Conservation (phyloP, 768 basidiomycete species). For the Podaxis sp. region DNA sequence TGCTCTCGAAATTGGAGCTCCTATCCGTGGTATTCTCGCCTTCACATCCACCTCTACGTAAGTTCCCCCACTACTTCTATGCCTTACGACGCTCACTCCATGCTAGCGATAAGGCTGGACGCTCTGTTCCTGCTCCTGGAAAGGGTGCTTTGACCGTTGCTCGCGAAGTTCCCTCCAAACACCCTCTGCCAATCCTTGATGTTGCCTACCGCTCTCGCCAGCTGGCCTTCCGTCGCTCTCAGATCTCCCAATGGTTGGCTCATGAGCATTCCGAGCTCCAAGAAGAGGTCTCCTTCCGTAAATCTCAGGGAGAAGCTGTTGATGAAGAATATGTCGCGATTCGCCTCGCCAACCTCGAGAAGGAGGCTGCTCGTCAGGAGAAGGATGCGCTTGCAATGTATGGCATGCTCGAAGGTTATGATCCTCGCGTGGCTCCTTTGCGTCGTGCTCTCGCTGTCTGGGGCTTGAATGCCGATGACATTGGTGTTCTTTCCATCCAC, state of each 20-base stretch:
- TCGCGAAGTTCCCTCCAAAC: constrained; percentile 75
- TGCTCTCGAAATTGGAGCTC: constrained; percentile 89
- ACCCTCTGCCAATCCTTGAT: constrained; percentile 77
- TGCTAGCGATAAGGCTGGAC: constrained; percentile 92
- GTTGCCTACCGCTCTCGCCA: constrained; percentile 90
- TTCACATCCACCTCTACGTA: constrained; percentile 97
- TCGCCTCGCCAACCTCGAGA: constrained; percentile 81
- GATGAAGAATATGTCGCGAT: constrained; percentile 70
- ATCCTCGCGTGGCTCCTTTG: constrained; percentile 84
- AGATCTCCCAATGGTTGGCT: constrained; percentile 91
- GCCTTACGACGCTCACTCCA: not conserved
- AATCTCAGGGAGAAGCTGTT: constrained; percentile 42
- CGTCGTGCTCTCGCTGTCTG: constrained; percentile 96
- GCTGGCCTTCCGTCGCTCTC: constrained; percentile 89
- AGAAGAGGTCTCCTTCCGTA: constrained; percentile 66
- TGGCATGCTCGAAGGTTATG: constrained; percentile 89
- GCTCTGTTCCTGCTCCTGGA: constrained; percentile 96
- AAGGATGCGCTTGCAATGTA: constrained; percentile 89
- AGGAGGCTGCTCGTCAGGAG: constrained; percentile 89
- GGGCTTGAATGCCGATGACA: constrained; percentile 90
- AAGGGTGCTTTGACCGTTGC: constrained; percentile 89
- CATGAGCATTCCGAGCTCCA: constrained; percentile 86
- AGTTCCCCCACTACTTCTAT: constrained; percentile 23
- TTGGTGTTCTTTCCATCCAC: constrained; percentile 87
- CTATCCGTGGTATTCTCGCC: constrained; percentile 89